Conservation (phyloP, 2,329 filamentous ascomycete genomes). For the Tolypocladium paradoxum region DNA sequence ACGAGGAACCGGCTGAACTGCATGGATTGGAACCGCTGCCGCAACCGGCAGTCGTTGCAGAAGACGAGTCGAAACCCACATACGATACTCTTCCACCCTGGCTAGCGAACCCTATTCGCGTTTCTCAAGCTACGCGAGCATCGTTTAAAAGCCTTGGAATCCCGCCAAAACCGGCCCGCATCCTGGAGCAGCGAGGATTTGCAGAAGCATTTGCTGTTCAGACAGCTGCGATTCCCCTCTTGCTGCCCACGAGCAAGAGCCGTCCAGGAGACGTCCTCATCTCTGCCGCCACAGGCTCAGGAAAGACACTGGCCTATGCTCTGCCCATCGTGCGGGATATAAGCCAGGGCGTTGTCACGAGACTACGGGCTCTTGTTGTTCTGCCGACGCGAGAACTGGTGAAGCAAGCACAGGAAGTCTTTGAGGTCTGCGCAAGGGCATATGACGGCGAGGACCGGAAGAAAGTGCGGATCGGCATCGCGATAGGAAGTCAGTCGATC, state of each 20-base stretch:
- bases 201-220: constrained; percentile 33
- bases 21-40: constrained; percentile 74
- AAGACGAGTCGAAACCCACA: constrained; percentile 47
- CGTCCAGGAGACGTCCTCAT: constrained; percentile 73
- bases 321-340: constrained; percentile 75
- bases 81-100: constrained; percentile 73
- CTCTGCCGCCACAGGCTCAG: constrained; percentile 87
- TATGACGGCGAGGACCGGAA: constrained; percentile 47
- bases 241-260: constrained; percentile 54
- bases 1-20: constrained; percentile 30
- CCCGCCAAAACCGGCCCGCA: constrained; percentile 44
- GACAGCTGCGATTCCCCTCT: constrained; percentile 56
- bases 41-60: constrained; percentile 56
- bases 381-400: constrained; percentile 88
- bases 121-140: constrained; percentile 47
- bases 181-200: constrained; percentile 50
- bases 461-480: constrained; percentile 67
- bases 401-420: constrained; percentile 69
- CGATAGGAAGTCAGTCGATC: constrained; percentile 71
- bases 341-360: constrained; percentile 50
- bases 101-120: constrained; percentile 65
- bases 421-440: constrained; percentile 59
- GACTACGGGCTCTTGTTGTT: constrained; percentile 69
- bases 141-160: constrained; percentile 58
- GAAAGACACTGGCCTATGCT: constrained; percentile 88